phyloP scores from a whole-genome alignment of 2,329 filamentous ascomycete species.

The Pseudogymnoascus verrucosus region DNA sequence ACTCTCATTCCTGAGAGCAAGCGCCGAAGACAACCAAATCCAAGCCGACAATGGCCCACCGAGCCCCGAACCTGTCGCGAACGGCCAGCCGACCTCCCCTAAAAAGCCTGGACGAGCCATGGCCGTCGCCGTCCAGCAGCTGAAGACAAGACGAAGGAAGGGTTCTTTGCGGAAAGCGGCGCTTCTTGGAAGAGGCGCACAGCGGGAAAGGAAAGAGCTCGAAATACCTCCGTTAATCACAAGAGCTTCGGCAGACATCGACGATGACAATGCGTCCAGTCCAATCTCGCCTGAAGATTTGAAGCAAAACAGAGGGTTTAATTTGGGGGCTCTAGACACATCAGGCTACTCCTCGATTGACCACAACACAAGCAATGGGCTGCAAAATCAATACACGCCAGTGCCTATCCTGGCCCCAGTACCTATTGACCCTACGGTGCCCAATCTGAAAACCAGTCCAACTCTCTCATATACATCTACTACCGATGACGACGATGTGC shows the following conservation, averaged over 20 bases:
- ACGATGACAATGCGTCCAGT: conserved; percentile 15
- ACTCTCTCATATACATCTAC: conserved; percentile 60
- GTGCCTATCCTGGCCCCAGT: conserved; percentile 9
- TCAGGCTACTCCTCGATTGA: conserved; percentile 20
- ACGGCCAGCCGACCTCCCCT: conserved; percentile 20
- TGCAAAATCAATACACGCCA: conserved; percentile 12
- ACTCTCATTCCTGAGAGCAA: conserved; percentile 58
- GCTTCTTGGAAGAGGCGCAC: conserved; percentile 65
- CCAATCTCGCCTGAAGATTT: conserved; percentile 22
- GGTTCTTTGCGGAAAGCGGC: conserved; percentile 85
- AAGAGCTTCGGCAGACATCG: conserved; percentile 26
- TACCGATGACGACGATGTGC: conserved; percentile 74
- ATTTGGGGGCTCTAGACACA: conserved; percentile 40
- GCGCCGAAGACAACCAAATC: conserved; percentile 30
- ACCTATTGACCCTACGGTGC: conserved; percentile 28
- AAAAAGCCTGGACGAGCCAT: conserved; percentile 27
- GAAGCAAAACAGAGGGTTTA: conserved; percentile 27
- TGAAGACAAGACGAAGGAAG: conserved; percentile 60
- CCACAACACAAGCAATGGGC: background rate
- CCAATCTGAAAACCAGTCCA: conserved; percentile 38
- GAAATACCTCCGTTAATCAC: conserved; percentile 28
- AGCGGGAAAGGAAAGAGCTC: conserved; percentile 49
- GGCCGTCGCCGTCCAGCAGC: conserved; percentile 34
- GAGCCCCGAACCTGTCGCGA: conserved; percentile 26
- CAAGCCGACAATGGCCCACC: conserved; percentile 18